Conservation (phyloP, 2,329 filamentous ascomycete genomes). For the Aspergillus brunneoviolaceus region DNA sequence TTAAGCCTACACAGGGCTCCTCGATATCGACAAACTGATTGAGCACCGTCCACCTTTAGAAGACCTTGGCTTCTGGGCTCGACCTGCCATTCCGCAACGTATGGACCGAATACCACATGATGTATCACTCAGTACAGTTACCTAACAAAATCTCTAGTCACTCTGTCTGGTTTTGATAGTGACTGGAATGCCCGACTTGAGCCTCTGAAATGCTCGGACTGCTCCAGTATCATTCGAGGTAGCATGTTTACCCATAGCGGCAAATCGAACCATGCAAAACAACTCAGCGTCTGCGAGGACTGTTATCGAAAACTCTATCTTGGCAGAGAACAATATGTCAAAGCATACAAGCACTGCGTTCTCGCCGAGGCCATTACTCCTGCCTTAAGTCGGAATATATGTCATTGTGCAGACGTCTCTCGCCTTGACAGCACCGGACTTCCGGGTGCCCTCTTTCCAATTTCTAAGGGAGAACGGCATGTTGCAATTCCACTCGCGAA, state of each 20-base stretch:
- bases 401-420: not conserved
- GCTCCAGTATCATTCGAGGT: constrained; percentile 22
- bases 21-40: constrained; percentile 43
- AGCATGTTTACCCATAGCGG: constrained; percentile 24
- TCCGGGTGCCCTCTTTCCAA: not conserved
- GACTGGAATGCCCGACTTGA: constrained; percentile 13
- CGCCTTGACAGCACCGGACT: not conserved
- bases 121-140: not conserved
- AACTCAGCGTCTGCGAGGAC: constrained; percentile 29
- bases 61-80: not conserved
- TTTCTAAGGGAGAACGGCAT: not conserved
- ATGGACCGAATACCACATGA: not conserved
- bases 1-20: constrained; percentile 18
- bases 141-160: not conserved
- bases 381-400: constrained; percentile 27
- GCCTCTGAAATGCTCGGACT: constrained; percentile 17
- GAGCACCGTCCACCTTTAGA: constrained; percentile 32
- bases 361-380: constrained; percentile 28
- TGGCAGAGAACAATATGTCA: constrained; percentile 27
- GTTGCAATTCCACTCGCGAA: too few relatives aligned
- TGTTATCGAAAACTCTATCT: constrained; percentile 35
- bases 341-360: constrained; percentile 40
- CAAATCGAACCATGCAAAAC: not conserved
- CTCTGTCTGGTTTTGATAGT: too few relatives aligned
- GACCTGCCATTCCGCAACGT: constrained; percentile 24